phyloP scores from a whole-genome alignment of 1,139 yeast species.

The Saccharomyces hybrid region DNA sequence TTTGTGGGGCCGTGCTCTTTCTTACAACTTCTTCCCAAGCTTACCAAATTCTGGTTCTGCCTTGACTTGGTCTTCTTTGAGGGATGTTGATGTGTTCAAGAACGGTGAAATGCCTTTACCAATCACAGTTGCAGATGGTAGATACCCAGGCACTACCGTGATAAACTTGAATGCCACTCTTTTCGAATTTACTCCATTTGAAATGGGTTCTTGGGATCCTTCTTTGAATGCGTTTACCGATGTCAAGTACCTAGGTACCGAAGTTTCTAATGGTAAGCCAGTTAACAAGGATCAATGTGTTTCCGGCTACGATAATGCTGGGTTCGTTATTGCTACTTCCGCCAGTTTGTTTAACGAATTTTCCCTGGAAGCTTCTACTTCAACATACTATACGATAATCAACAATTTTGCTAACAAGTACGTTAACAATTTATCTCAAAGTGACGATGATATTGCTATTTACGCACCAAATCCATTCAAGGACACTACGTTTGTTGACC shows the following conservation, averaged over 20 bases:
- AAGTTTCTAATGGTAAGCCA: conserved; percentile 51
- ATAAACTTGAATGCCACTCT: conserved; percentile 62
- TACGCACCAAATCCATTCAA: conserved; percentile 63
- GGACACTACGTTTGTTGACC: conserved; percentile 40
- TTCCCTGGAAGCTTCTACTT: conserved; percentile 49
- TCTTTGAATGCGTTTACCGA: conserved; percentile 60
- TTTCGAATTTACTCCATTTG: conserved; percentile 74
- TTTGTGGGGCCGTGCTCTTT: conserved; percentile 57
- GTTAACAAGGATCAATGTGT: conserved; percentile 39
- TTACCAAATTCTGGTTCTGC: conserved; percentile 43
- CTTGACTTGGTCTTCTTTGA: conserved; percentile 14
- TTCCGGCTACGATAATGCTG: conserved; percentile 70
- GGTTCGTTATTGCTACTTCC: conserved; percentile 68
- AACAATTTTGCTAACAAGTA: conserved; percentile 41
- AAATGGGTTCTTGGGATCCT: conserved; percentile 87
- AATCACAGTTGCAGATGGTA: conserved; percentile 67
- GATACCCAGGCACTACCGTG: conserved; percentile 57
- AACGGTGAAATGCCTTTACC: conserved; percentile 76
- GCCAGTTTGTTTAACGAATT: conserved; percentile 72
- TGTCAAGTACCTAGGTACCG: conserved; percentile 65
- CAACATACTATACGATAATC: conserved; percentile 43
- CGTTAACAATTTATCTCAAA: conserved; percentile 40
- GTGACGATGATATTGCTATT: conserved; percentile 60
- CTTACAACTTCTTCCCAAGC: conserved; percentile 63
- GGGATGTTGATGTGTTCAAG: conserved; percentile 45